Evolutionary conservation across 306 rosid genomes (phyloP).

Genomic region (Dicorynia guianensis): DNA sequence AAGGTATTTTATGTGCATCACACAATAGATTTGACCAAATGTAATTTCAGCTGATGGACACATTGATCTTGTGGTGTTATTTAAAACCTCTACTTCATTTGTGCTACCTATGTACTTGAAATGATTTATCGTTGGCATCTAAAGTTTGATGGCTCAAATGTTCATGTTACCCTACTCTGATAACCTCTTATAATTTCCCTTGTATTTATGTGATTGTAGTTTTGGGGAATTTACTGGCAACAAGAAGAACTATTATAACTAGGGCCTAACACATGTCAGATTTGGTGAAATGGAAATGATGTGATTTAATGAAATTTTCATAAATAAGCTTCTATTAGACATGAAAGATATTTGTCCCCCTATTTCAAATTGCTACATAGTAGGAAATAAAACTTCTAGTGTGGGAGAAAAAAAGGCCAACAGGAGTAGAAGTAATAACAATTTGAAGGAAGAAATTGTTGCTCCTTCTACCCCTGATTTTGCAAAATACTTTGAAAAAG

Average conservation of each 20-base stretch:
- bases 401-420: constrained; percentile 40
- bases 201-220: background rate
- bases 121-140: too few relatives aligned
- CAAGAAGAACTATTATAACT: too few relatives aligned
- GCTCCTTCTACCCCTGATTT: constrained; percentile 39
- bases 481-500: constrained; percentile 52
- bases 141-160: too few relatives aligned
- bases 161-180: too few relatives aligned
- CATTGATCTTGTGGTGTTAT: too few relatives aligned
- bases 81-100: too few relatives aligned
- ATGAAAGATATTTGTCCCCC: constrained; percentile 44
- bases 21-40: too few relatives aligned
- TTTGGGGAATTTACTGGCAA: background rate
- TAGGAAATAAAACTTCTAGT: constrained; percentile 36
- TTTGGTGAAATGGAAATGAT: background rate
- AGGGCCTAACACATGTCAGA: background rate
- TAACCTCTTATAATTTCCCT: too few relatives aligned
- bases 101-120: too few relatives aligned
- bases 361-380: constrained; percentile 54
- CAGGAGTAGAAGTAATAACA: constrained; percentile 43
- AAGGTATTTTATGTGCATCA: too few relatives aligned
- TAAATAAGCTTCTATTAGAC: too few relatives aligned
- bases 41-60: too few relatives aligned
- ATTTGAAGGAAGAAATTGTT: constrained; percentile 55
- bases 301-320: background rate